Evolutionary conservation across 83 land plant species (phyloP), one percentile per base, ranked within the genome.

Genomic region (Diphasiastrum complanatum): DNA sequence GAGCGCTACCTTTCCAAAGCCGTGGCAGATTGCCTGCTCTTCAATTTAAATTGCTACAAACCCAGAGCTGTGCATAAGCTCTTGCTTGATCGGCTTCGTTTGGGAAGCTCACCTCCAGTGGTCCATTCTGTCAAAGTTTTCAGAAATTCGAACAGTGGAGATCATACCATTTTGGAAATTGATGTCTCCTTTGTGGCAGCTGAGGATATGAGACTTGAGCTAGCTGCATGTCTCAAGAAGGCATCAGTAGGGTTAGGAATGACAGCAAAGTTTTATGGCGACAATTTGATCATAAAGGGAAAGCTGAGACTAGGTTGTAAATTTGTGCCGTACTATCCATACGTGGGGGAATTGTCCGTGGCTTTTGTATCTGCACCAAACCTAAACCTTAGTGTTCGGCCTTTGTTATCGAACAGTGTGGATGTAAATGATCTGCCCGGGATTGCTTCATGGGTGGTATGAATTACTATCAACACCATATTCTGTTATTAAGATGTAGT

Each of bases 401-500:
- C 74, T 3, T 36, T 71, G 20, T 63, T 69, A 2, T 71, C 74
- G 12, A 64, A 36, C 51, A 56, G 61, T 33, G 61, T 71, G 2
- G 74, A 68, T 63, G 37, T 71, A 25, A 64, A 68, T 10, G 74
- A 71, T n/a, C 32, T 71, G 25, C 74, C 74, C 2, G 33, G 52
- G 4, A 64, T 71, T 20, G 74, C 74, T 25, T 43, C 69, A 6
- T 71, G 74, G 74, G 68, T 71, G 69, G 74, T 71, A 71, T 24
- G 60, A 0, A 41, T 41, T 18, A 14, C 12, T 14, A 41, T 55
- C 41, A 55, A 19, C 16, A 49, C 10, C 51, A 5, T 49, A 22
- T 49, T 16, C 8, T 49, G 16, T n/a, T n/a, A n/a, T n/a, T n/a
- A n/a, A n/a, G n/a, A n/a, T n/a, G n/a, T n/a, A n/a, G n/a, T n/a